Base-by-base conservation (phyloP, 1,284 basidiomycete genomes). In the Cutaneotrichosporon sp. region DNA sequence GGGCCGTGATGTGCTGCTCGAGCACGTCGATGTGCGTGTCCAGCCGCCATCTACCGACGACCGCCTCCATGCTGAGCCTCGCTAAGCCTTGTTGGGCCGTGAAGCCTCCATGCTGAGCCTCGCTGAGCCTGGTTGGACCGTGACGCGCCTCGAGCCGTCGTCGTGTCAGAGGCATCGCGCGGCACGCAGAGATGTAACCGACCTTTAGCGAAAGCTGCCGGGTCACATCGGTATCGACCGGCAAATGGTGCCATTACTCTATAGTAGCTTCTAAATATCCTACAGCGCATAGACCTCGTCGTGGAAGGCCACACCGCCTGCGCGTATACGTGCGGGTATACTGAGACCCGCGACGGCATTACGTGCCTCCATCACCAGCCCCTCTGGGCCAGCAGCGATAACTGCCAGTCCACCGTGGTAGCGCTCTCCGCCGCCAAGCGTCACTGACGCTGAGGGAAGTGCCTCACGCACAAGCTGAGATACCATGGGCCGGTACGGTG, bases 201-300 rank as follows among this genome's bases (percentile, higher is more conserved):
- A n/a, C n/a, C n/a, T n/a, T n/a, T n/a, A n/a, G n/a, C n/a, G n/a
- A n/a, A n/a, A n/a, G n/a, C n/a, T n/a, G n/a, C n/a, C n/a, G n/a
- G n/a, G n/a, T n/a, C 26, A 30, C 5, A 10, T 5, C 26, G 26
- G 26, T 10, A 30, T 7, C 26, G 7, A 30, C 26, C 5, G 26
- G 26, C 5, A 10, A 38, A 38, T 38, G 36, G 5, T 38, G 14
- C 7, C 17, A 38, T 38, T 40, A 20, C 20, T 26, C 33, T 35
- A 45, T 39, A 42, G 10, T 35, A n/a, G 17, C n/a, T 22, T 41
- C 23, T 15, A 22, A 7, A 8, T 3, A 4, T 22, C 7, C 49
- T 65, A 72, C 54, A 72, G 57, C 17, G 58, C 39, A 58, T 70
- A 72, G 23, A 63, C 66, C 54, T 74, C 72, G 34, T 66, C 69